phyloP scores from a whole-genome alignment of 805 yeast species.

The Candida namnaoensis region DNA sequence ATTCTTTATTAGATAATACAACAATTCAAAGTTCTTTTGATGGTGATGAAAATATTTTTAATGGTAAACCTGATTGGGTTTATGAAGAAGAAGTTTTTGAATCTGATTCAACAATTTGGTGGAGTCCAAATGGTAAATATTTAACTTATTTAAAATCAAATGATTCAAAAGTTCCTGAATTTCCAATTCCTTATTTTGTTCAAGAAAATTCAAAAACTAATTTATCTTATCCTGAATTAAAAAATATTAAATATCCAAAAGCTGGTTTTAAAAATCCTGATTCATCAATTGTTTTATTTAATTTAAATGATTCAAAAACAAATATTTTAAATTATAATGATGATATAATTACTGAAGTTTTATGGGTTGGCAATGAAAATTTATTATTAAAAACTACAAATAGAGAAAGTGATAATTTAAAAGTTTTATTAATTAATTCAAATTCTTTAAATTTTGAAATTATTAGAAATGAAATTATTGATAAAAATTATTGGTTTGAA shows the following conservation, averaged over 20 bases:
- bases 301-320: slow-evolving; percentile 17
- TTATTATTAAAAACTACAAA: slow-evolving; percentile 51
- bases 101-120: slow-evolving; percentile 68
- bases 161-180: slow-evolving; percentile 65
- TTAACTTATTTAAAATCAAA: slow-evolving; percentile 58
- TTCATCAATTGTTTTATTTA: slow-evolving; percentile 43
- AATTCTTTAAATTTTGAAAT: slow-evolving; percentile 23
- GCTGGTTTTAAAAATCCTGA: slow-evolving; percentile 73
- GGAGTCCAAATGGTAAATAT: slow-evolving; percentile 70
- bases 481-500: slow-evolving; percentile 61
- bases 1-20: slow-evolving; percentile 20
- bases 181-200: slow-evolving; percentile 65
- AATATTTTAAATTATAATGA: slow-evolving; percentile 26
- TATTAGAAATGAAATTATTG: slow-evolving; percentile 33
- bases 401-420: slow-evolving; percentile 58
- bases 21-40: slow-evolving; percentile 46
- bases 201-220: slow-evolving; percentile 34
- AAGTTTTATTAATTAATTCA: slow-evolving; percentile 47
- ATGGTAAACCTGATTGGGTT: slow-evolving; percentile 92
- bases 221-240: slow-evolving; percentile 46
- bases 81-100: slow-evolving; percentile 85
- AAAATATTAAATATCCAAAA: slow-evolving; percentile 67
- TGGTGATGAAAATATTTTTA: slow-evolving; percentile 59
- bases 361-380: slow-evolving; percentile 54
- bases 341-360: slow-evolving; percentile 52